These are phyloP conservation scores for Boehmeria nivea DNA, from an alignment of 306 rosid species.

Conservation along the genomic window DNA sequence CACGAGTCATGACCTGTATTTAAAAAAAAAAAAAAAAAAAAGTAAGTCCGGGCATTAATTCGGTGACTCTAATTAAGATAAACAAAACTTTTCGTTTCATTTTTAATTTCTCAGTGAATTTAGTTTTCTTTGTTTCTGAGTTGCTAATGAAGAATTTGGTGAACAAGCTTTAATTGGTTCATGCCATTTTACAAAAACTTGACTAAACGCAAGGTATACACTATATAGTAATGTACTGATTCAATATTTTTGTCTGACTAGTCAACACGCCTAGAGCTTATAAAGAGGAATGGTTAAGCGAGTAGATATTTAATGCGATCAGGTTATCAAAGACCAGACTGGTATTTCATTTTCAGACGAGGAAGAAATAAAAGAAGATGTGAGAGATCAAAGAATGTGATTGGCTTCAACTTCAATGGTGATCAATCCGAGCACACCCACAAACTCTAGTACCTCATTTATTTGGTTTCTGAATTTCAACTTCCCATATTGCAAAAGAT, in stretches of 20 bases:
- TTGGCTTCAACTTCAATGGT: constrained; percentile 6
- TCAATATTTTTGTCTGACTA: background rate
- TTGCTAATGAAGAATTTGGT: too few species aligned
- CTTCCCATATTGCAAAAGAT: background rate
- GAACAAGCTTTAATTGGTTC: too few species aligned
- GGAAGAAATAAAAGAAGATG: background rate
- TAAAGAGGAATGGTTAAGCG: constrained; percentile 2
- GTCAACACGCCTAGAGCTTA: constrained; percentile 10
- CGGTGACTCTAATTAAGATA: too few species aligned
- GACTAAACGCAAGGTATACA: background rate
- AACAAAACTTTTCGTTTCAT: too few species aligned
- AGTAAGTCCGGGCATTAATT: too few species aligned
- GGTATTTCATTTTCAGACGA: background rate
- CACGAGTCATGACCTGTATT: too few species aligned
- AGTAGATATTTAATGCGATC: constrained; percentile 1
- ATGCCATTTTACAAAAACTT: background rate
- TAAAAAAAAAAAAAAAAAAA: too few species aligned
- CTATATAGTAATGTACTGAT: background rate
- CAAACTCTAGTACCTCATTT: background rate
- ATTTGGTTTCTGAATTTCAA: background rate
- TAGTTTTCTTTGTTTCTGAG: too few species aligned
- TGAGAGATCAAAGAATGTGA: background rate
- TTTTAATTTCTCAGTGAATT: too few species aligned
- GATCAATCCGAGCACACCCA: background rate
- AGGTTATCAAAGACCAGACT: background rate